A percentile compares a stretch with the other conserved stretches of the same genome.
phyloP scores from a whole-genome alignment of 1,284 basidiomycete species.

The Phaffia rhodozyma region DNA sequence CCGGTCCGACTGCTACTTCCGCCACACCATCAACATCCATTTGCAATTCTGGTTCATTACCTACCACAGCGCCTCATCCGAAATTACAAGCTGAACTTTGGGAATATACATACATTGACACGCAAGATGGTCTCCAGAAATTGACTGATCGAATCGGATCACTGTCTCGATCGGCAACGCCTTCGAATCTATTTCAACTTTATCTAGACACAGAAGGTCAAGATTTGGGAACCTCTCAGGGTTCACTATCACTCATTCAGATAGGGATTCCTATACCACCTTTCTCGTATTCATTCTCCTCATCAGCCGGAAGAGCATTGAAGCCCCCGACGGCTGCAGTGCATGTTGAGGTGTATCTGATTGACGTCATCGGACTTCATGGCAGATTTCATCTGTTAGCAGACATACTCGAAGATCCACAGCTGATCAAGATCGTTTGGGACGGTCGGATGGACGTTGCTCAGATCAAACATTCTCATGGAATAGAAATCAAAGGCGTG shows the following conservation, averaged over 20 bases:
- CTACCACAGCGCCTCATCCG: too few species aligned
- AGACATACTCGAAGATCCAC: conserved; percentile 15
- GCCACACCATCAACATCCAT: too few species aligned
- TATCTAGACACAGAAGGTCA: background rate
- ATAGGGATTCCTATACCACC: background rate
- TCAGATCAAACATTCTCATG: conserved; percentile 33
- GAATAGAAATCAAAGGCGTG: conserved; percentile 29
- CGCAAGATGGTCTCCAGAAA: too few species aligned
- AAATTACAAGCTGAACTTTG: too few species aligned
- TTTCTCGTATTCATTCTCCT: too few species aligned
- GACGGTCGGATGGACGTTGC: conserved; percentile 40
- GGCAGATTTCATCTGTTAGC: background rate
- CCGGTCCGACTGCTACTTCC: too few species aligned
- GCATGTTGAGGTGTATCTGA: background rate
- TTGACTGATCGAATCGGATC: too few species aligned
- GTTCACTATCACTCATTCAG: conserved; percentile 1
- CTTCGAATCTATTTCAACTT: background rate
- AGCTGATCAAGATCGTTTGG: conserved; percentile 39
- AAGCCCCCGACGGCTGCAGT: background rate
- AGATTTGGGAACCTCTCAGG: background rate
- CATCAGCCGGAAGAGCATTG: too few species aligned
- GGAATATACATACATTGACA: too few species aligned
- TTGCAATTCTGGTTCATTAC: too few species aligned
- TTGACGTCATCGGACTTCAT: conserved; percentile 1
- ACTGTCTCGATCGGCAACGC: too few species aligned